Base-by-base conservation (phyloP, 495 filamentous ascomycete species). In the Penicillium coprophilum region DNA sequence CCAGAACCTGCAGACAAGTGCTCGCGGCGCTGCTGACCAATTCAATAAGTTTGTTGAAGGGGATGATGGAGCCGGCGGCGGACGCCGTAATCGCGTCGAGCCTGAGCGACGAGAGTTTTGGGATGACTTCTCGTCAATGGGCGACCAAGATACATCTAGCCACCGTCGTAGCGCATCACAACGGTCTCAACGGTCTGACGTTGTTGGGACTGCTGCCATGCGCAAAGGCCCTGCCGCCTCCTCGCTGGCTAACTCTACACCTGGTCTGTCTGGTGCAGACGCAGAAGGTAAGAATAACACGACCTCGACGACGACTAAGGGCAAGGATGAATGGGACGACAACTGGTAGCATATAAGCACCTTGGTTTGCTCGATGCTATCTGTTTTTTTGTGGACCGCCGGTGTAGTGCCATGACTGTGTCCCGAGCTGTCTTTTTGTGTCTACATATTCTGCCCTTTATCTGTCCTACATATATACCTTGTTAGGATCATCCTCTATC, bases 11-110 rank as follows among this genome's bases (percentile, higher is more conserved):
- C 83, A 87, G 64, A 72, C 79, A 13, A 87, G 89, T 11, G 85
- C 86, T 15, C 83, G 85, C 61, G 85, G 78, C 27, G 89, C 90
- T 1, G 85, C 86, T 41, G 88, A 92, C 9, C 80, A 85, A 28
- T 87, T 97, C 72, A 87, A 77, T 64, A 83, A 85, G 1, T 94
- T 97, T 61, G 90, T 96, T 27, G 91, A 97, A 66, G 82, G 82
- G 11, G 77, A 79, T 2, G 78, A 82, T 9, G 62, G 68, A 3
- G 64, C 59, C 19, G 32, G 55, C 56, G 32, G 55, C 23, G 45
- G 47, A 50, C 32, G 46, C 17, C 54, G 46, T 19, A 49, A 57
- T 19, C 56, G 55, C 28, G 74, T 74, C 72, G 81, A 88, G 63
- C 81, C 80, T 17, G 87, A 89, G 49, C 89, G 86, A 69, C 84